Base-by-base conservation (phyloP, 2,329 filamentous ascomycete genomes). In the Colletotrichum limetticola region DNA sequence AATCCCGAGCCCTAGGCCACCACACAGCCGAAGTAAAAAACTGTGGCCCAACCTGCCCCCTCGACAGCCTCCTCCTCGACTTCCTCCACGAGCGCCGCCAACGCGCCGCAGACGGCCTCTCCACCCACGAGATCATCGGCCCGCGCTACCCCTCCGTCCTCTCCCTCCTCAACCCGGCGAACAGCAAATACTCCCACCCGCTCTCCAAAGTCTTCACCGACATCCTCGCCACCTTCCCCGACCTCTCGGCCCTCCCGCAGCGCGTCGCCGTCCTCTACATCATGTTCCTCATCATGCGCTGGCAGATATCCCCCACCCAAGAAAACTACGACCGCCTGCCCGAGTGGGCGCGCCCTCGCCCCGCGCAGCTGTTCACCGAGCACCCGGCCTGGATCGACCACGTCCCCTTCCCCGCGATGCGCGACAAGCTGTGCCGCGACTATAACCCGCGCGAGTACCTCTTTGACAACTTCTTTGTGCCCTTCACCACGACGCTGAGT, bases 281-380 rank as follows among this genome's bases (percentile, higher is more conserved):
- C 79, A 97, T 97, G 94, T 97, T 97, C 82, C 87, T 95, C 37
- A 80, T 95, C 75, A 94, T 97, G 92, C 90, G 92, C 55, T 98
- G 95, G 94, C 91, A 94, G 80, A 93, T 97, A 69, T 90, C 90
- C 32, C 94, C 95, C 0, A 94, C 94, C 0, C 87, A 88, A 73
- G 92, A 95, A 76, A 97, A 95, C 83, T 95, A 93, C 81, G 90
- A 94, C 28, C 88, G 93, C 4, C 83, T 98, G 12, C 95, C 95
- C 0, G 86, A 91, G 5, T 97, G 93, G 91, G 84, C 92, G 52
- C 88, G 88, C 0, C 95, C 95, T 1, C 85, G 88, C 1, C 86
- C 89, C 0, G 88, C 87, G 7, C 95, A 97, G 79, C 82, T 94
- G 19, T 87, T 90, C 67, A 88, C 84, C 0, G 83, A 90, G 0